Conservation (phyloP, 495 filamentous ascomycete genomes). For the Gamarada debralockiae region DNA sequence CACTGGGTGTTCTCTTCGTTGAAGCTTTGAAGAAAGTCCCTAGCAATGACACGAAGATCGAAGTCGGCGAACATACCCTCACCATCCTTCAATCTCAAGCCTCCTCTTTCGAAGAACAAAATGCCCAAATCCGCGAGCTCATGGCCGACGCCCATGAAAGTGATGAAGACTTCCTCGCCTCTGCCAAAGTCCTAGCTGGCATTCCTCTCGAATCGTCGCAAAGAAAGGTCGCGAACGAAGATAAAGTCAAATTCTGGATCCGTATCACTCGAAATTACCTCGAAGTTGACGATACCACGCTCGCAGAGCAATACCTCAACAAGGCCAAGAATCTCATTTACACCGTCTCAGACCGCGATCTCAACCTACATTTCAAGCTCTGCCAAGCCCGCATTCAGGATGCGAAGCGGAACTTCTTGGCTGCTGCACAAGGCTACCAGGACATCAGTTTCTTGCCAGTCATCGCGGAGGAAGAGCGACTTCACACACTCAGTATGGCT, state of each 20-base stretch:
- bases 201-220: conserved; percentile 88
- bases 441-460: conserved; percentile 69
- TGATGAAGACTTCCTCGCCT: conserved; percentile 73
- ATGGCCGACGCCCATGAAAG: conserved; percentile 79
- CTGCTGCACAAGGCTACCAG: conserved; percentile 84
- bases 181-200: conserved; percentile 72
- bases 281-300: conserved; percentile 87
- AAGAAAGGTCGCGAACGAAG: conserved; percentile 71
- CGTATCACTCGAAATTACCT: conserved; percentile 93
- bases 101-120: conserved; percentile 77
- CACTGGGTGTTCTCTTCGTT: conserved; percentile 20
- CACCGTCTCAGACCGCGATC: conserved; percentile 63
- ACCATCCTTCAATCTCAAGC: conserved; percentile 20
- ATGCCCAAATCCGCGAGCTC: conserved; percentile 70
- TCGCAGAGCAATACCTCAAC: conserved; percentile 83
- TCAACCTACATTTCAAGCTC: conserved; percentile 81
- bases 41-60: conserved; percentile 22
- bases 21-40: conserved; percentile 11
- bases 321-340: conserved; percentile 88
- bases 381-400: conserved; percentile 91
- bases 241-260: conserved; percentile 81
- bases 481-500: conserved; percentile 82
- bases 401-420: conserved; percentile 84
- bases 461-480: conserved; percentile 75
- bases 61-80: conserved; percentile 26